phyloP scores from a whole-genome alignment of 2,329 filamentous ascomycete genomes.

The Aurifilum marmelostoma region DNA sequence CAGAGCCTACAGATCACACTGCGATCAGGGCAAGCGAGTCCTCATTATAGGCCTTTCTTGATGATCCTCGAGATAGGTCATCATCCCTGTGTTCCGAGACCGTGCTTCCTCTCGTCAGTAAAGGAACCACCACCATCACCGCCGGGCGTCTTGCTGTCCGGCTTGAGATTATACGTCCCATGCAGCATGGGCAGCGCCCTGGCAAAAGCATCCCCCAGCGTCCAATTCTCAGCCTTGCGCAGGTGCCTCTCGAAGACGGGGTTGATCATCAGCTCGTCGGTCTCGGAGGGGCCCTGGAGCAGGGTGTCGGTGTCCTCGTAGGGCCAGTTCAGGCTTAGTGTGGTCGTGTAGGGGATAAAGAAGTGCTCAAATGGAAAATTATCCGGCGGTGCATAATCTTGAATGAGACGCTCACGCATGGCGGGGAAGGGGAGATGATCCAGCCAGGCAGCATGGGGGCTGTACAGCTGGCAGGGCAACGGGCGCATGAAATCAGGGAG shows the following conservation, averaged over 20 bases:
- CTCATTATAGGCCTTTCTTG: no score
- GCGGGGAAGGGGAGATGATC: constrained; percentile 80
- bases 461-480: constrained; percentile 65
- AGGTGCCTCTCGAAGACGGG: constrained; percentile 85
- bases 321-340: constrained; percentile 80
- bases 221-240: constrained; percentile 78
- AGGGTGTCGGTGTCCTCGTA: constrained; percentile 76
- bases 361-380: constrained; percentile 76
- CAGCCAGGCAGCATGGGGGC: constrained; percentile 77
- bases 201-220: constrained; percentile 70
- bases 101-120: background rate
- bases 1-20: no score
- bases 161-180: constrained; percentile 47
- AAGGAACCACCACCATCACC: background rate
- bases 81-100: constrained; percentile 1
- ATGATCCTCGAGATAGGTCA: no score
- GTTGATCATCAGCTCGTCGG: constrained; percentile 76
- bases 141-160: constrained; percentile 7
- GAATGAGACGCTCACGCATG: constrained; percentile 70
- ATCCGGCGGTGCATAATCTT: constrained; percentile 45
- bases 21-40: no score
- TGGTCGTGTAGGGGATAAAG: constrained; percentile 80
- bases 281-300: constrained; percentile 54
- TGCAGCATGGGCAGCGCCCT: constrained; percentile 63
- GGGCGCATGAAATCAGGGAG: constrained; percentile 76